Base-by-base conservation (phyloP, 257 asterid genomes). In the Capsicum chinense region DNA sequence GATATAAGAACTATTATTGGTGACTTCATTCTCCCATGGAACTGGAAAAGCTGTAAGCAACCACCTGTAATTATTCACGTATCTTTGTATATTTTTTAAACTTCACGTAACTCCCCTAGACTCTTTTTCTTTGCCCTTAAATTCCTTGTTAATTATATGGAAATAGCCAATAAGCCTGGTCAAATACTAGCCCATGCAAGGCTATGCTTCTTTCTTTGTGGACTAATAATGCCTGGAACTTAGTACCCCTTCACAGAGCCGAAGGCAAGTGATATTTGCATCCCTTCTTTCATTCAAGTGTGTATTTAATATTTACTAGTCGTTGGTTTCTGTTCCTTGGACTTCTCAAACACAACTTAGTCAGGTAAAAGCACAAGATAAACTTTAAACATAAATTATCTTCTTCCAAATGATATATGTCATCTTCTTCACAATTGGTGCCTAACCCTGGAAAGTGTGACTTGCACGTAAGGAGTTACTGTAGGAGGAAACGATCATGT, bases 391-490 rank as follows among this genome's bases (percentile, higher is more conserved):
- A 21, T 7, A 74, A 48, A 12, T 21, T 74, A 21, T 74, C 47
- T 74, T 33, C 81, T 74, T 50, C 62, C 62, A 74, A 74, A 74
- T 74, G 44, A 74, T 74, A 74, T 12, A 73, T 9, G 13, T 54
- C 80, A 73, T 48, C 42, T 73, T 73, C 57, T 73, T 12, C 42
- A 19, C 42, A 73, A 21, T 50, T 50, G 19, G 81, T 50, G 11
- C 62, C 19, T 74, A 74, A 74, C 62, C 81, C 62, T 74, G 47
- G 50, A 50, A 74, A 74, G 62, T 12, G 42, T 50, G 21, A 74
- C 39, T 21, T 21, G 16, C 47, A 74, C 47, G 1, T 56, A 50
- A 50, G 14, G 21, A 74, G 42, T 74, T 33, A 74, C 47, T 50
- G 62, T 74, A 50, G 81, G 80, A 71, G 9, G 39, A 71, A 19